Percentiles rank a stretch among this genome's conserved stretches.
Conservation (phyloP, 2,329 filamentous ascomycete species). For the Helotiales sp. region DNA sequence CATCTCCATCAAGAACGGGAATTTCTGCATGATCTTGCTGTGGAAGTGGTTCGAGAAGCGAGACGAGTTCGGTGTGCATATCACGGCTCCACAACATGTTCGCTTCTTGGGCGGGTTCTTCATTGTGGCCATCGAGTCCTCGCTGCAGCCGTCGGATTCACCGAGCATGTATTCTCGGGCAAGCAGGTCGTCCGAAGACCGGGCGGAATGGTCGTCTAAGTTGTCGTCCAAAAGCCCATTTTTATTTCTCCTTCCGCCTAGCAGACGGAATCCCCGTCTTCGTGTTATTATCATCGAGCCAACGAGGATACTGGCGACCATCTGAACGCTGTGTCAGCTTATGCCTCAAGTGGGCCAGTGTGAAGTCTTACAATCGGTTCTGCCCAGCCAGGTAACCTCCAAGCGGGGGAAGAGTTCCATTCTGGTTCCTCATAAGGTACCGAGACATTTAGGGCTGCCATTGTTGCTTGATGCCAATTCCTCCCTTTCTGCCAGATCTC, state of each 20-base stretch:
- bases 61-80: conserved; percentile 62
- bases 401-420: conserved; percentile 43
- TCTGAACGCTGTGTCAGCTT: conserved; percentile 34
- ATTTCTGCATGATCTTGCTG: conserved; percentile 67
- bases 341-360: not conserved
- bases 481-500: not conserved
- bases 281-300: conserved; percentile 42
- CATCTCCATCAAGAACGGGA: conserved; percentile 69
- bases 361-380: conserved; percentile 40
- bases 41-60: conserved; percentile 65
- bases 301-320: conserved; percentile 43
- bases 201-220: conserved; percentile 35
- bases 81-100: conserved; percentile 53
- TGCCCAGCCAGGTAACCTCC: conserved; percentile 43
- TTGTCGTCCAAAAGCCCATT: conserved; percentile 37
- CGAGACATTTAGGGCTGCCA: conserved; percentile 28
- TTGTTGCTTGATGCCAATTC: not conserved
- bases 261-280: conserved; percentile 36
- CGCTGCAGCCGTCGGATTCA: conserved; percentile 17
- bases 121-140: conserved; percentile 35
- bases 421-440: conserved; percentile 39
- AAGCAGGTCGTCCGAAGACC: conserved; percentile 42
- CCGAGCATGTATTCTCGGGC: conserved; percentile 38
- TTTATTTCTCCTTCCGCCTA: conserved; percentile 25
- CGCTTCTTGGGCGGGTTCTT: conserved; percentile 54